Evolutionary conservation across 1,284 basidiomycete genomes (phyloP), one percentile per base, ranked within the genome.

Genomic region (Trichosporon ovoides): DNA sequence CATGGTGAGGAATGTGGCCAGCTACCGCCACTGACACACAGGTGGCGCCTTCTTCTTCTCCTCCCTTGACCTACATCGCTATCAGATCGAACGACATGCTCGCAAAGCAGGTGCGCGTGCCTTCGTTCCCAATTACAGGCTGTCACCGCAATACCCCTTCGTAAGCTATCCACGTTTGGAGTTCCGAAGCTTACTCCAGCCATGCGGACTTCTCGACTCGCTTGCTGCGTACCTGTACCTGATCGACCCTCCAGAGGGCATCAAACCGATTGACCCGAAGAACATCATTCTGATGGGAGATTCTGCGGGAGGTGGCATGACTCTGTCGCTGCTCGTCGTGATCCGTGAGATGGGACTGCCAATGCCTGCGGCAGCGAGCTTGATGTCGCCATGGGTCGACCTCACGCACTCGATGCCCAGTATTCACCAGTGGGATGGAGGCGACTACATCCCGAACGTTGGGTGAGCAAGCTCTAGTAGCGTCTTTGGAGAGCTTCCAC

Each of bases 111-210:
- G 87, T 60, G 91, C 90, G 0, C 83, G 91, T 35, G 88, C 71
- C 37, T 63, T 76, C 85, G 89, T 88, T 43, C 83, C 93, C 55
- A 88, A 90, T 66, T 95, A 95, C 73, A 85, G 91, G 33, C 81
- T 93, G 12, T 85, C 92, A 12, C 93, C 92, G 1, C 91, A 95
- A 75, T 95, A 93, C 65, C 94, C 94, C 0, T 98, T 97, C 91
- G 24, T 97, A 88, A 70, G 91, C 86, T 68, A n/a, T 82, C 73
- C 12, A 34, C 22, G 12, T n/a, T n/a, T n/a, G 16, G 12, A 14
- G 35, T 20, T 31, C 16, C 14, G 14, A 11, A 69, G 34, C 53
- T 74, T 14, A 69, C 54, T 81, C 79, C 57, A 83, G 83, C 79
- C 79, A 2, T 78, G 77, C 53, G 77, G 70, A 9, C 69, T 79